Base-by-base conservation (phyloP, 2,329 filamentous ascomycete species). In the Paecilomyces sp. region DNA sequence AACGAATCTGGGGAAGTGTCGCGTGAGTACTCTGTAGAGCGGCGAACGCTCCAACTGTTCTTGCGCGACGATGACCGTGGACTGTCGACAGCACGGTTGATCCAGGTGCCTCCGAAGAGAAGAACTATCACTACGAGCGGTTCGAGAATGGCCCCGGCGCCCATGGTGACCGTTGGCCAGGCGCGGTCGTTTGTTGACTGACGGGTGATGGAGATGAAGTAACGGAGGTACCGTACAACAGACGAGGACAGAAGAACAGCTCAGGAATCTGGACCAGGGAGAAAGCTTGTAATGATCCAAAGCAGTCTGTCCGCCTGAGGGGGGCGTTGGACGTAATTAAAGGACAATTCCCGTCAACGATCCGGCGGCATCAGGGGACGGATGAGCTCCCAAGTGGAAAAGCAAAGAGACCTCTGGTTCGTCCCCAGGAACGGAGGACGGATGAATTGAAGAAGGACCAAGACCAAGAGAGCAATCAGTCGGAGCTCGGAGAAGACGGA, bases 71-170 rank as follows among this genome's bases (percentile, higher is more conserved):
- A 47, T 34, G 62, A 62, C 28, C 65, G 75, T 12, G 71, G 65
- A 58, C 67, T 72, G 61, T 82, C 78, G 50, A 64, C 69, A 5
- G 68, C 65, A 55, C 85, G 79, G 68, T 88, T 88, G 64, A 88
- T 79, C 77, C 83, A 83, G 15, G 85, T 85, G 28, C 85, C 85
- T 59, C 83, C 82, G 60, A 85, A 80, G 13, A 88, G 79, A 25
- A 88, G 76, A 24, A 79, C 76, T 57, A 87, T 74, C 33, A 88
- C 85, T 2, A 85, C 78, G 13, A 86, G 73, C n/a, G 85, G 85
- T 66, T 88, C 85, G 58, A 86, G 73, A 61, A 86, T 76, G 15
- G 82, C 81, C 52, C 84, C 84, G 53, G 77, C 76, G 36, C 83
- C 83, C 82, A 84, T 84, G 60, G 24, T 64, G 61, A 55, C 24